A percentile compares a stretch with the other conserved stretches of the same genome.
Conservation (phyloP, 2,329 filamentous ascomycete species). For the Lecanicillium sp. region DNA sequence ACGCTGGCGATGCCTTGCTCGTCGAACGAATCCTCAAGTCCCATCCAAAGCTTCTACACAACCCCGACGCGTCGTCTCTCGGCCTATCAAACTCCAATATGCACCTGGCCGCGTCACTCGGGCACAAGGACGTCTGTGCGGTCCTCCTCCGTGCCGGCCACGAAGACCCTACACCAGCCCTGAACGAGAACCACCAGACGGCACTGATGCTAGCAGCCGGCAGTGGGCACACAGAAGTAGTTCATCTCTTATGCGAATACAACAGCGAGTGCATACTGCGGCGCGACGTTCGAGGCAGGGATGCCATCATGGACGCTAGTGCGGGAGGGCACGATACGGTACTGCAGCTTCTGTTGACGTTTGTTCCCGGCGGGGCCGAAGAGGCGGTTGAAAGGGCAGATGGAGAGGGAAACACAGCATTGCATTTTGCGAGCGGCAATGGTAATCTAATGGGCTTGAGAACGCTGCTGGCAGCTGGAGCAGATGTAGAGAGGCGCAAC, state of each 20-base stretch:
- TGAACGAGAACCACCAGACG: constrained; percentile 74
- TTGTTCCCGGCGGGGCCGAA: constrained; percentile 44
- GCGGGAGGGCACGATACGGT: constrained; percentile 54
- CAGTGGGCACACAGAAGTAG: constrained; percentile 63
- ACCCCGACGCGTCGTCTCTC: constrained; percentile 62
- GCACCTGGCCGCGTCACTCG: constrained; percentile 69
- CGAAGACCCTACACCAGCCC: constrained; percentile 61
- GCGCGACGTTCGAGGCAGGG: constrained; percentile 58
- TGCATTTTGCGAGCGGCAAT: constrained; percentile 79
- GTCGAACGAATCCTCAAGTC: constrained; percentile 68
- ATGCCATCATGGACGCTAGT: constrained; percentile 62
- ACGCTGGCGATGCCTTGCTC: constrained; percentile 62
- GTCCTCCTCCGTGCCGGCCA: constrained; percentile 67
- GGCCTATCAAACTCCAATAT: constrained; percentile 75
- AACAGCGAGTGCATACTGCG: constrained; percentile 56
- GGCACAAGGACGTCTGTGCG: constrained; percentile 59
- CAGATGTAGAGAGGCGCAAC: constrained; percentile 64
- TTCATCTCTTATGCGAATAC: constrained; percentile 58
- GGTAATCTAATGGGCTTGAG: constrained; percentile 71
- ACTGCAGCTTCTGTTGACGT: constrained; percentile 56
- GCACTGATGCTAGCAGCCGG: constrained; percentile 71
- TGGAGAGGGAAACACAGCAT: constrained; percentile 70
- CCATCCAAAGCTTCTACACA: constrained; percentile 63
- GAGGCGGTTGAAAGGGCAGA: constrained; percentile 52
- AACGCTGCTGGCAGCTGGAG: constrained; percentile 69